Conservation (phyloP, 208 protist genomes). For the Acanthamoeba sp. region DNA sequence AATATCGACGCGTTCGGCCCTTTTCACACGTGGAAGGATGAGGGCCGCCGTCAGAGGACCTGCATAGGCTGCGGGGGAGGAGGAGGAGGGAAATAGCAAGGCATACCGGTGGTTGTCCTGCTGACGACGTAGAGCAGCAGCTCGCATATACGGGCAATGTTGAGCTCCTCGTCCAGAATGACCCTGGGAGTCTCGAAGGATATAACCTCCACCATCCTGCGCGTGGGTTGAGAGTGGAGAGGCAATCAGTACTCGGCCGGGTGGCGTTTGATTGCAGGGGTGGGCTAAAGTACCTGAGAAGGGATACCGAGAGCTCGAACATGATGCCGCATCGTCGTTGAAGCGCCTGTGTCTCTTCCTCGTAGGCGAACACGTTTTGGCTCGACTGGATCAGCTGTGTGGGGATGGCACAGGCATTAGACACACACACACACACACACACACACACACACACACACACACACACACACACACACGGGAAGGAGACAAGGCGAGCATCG, state of each 20-base stretch:
- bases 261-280: not conserved
- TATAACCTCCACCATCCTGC: constrained; percentile 67
- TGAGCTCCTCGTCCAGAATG: constrained; percentile 68
- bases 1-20: constrained; percentile 57
- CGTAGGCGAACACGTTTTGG: constrained; percentile 21
- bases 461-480: too few relatives aligned
- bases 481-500: not conserved
- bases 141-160: constrained; percentile 38
- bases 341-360: constrained; percentile 49
- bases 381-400: constrained; percentile 7
- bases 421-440: too few relatives aligned
- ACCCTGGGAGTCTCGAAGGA: constrained; percentile 15
- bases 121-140: constrained; percentile 41
- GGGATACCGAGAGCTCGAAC: constrained; percentile 68
- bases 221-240: not conserved
- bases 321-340: constrained; percentile 72
- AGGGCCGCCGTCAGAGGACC: too few relatives aligned
- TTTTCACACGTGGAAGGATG: not conserved
- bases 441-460: too few relatives aligned
- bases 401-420: not conserved
- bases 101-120: constrained; percentile 23
- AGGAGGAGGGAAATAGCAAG: too few relatives aligned
- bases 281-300: constrained; percentile 23
- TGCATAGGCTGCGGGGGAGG: too few relatives aligned
- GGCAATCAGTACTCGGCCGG: too few relatives aligned